These are phyloP conservation scores for Rosa chinensis DNA, from an alignment of 306 rosid species.

Conservation along the genomic window DNA sequence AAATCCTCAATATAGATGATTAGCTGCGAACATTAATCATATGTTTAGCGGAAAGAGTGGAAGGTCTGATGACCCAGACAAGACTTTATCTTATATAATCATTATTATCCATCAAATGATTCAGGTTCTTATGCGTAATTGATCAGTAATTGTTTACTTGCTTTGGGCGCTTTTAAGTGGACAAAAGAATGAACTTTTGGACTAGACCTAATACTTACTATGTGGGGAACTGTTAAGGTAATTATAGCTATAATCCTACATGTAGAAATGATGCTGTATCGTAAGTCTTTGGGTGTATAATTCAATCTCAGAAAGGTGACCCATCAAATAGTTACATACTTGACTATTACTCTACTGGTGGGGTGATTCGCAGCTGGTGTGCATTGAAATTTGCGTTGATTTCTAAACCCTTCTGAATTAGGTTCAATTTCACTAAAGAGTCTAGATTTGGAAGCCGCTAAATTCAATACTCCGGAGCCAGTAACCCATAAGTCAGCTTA, in stretches of 20 bases:
- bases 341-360: constrained; percentile 7
- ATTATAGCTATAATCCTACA: background rate
- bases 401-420: background rate
- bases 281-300: background rate
- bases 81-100: background rate
- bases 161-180: background rate
- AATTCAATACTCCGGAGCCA: background rate
- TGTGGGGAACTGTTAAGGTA: constrained; percentile 10
- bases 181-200: background rate
- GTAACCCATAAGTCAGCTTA: background rate
- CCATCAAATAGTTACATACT: constrained; percentile 10
- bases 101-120: constrained; percentile 8
- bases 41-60: constrained; percentile 22
- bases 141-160: constrained; percentile 12
- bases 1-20: background rate
- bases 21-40: constrained; percentile 16
- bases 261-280: constrained; percentile 10
- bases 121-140: constrained; percentile 8
- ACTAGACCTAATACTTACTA: background rate
- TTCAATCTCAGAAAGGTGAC: constrained; percentile 11
- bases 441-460: background rate
- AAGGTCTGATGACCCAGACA: constrained; percentile 6
- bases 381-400: background rate
- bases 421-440: background rate
- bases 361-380: background rate